phyloP scores from a whole-genome alignment of 2,329 filamentous ascomycete genomes.

The Drechslerella stenobrocha region DNA sequence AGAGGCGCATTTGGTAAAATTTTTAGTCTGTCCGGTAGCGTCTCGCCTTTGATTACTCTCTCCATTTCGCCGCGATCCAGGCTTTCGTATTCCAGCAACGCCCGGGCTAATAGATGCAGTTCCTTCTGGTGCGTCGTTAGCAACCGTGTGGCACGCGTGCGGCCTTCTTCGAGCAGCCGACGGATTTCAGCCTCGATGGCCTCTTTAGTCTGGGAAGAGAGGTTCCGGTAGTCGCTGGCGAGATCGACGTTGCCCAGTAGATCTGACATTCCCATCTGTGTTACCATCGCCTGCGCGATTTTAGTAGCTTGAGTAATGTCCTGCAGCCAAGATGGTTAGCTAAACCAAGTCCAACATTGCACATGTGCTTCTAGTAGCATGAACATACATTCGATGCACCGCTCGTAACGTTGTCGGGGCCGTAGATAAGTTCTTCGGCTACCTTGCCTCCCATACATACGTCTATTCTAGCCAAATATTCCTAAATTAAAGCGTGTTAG shows the following conservation, averaged over 20 bases:
- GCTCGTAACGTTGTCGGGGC: conserved; percentile 85
- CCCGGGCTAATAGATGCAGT: conserved; percentile 83
- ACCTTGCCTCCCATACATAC: conserved; percentile 83
- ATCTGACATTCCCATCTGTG: conserved; percentile 83
- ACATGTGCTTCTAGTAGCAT: neutral
- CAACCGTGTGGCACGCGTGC: conserved; percentile 71
- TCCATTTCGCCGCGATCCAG: conserved; percentile 85
- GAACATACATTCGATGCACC: conserved; percentile 74
- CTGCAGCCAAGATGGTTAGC: conserved; percentile 57
- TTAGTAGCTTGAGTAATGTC: conserved; percentile 82
- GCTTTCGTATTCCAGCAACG: conserved; percentile 91
- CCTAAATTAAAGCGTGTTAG: too few species aligned
- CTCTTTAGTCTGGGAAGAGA: conserved; percentile 84
- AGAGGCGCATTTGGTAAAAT: conserved; percentile 64
- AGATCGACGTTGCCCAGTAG: conserved; percentile 89
- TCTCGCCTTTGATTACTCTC: conserved; percentile 84
- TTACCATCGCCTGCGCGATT: conserved; percentile 84
- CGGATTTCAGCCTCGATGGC: conserved; percentile 88
- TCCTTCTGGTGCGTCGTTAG: conserved; percentile 76
- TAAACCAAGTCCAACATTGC: neutral
- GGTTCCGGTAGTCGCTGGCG: conserved; percentile 72
- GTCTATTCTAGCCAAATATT: conserved; percentile 79
- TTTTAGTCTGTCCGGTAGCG: conserved; percentile 70
- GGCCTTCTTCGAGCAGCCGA: conserved; percentile 77
- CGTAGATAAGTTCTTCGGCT: conserved; percentile 88